Conservation (phyloP, 108 stramenopile species). For the Skeletonema potamos region DNA sequence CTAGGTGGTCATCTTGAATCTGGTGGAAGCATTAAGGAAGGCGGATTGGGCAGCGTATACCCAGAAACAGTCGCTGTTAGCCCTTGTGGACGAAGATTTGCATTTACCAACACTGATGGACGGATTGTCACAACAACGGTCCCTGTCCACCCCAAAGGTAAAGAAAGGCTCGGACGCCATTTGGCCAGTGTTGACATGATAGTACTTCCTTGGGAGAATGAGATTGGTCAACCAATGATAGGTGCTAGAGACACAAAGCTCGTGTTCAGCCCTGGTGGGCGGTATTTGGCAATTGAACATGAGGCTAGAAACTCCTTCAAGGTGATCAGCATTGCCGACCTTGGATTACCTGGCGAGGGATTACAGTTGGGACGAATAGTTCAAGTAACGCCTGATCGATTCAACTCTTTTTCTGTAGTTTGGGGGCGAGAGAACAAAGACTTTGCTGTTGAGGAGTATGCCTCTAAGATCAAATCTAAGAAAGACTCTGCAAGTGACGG, state of each 20-base stretch:
- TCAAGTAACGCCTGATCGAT: conserved; percentile 67
- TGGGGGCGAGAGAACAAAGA: conserved; percentile 54
- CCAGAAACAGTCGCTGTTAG: conserved; percentile 47
- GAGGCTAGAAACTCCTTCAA: conserved; percentile 64
- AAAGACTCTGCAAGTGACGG: conserved; percentile 3
- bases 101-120: conserved; percentile 70
- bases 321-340: conserved; percentile 69
- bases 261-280: conserved; percentile 57
- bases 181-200: conserved; percentile 12
- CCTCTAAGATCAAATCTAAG: conserved; percentile 18
- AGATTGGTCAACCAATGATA: conserved; percentile 57
- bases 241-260: conserved; percentile 38
- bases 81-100: conserved; percentile 69
- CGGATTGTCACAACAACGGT: conserved; percentile 61
- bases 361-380: conserved; percentile 62
- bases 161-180: neutral
- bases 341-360: conserved; percentile 46
- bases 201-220: conserved; percentile 58
- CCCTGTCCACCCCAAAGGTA: conserved; percentile 37
- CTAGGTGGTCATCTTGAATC: conserved; percentile 57
- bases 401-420: conserved; percentile 46
- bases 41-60: conserved; percentile 65
- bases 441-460: conserved; percentile 9
- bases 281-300: conserved; percentile 63
- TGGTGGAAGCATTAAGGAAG: conserved; percentile 58